Conservation (phyloP, 345 rosid genomes). For the Triadica sebifera region DNA sequence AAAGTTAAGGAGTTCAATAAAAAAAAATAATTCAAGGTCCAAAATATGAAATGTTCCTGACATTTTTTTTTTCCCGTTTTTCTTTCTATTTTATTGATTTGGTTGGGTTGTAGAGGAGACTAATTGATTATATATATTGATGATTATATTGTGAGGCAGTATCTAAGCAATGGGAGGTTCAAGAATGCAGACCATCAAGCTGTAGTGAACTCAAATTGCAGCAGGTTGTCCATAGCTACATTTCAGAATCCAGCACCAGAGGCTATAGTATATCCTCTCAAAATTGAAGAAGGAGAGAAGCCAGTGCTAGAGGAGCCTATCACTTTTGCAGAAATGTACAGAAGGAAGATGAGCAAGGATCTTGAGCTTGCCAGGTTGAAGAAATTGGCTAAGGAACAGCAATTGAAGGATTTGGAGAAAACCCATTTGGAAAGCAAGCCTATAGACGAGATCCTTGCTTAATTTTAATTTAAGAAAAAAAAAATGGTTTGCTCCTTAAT, state of each 20-base stretch:
- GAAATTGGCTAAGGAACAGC: conserved; percentile 27
- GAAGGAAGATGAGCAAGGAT: conserved; percentile 35
- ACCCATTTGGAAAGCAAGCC: conserved; percentile 19
- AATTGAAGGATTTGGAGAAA: conserved; percentile 11
- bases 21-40: no score
- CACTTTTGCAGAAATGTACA: conserved; percentile 36
- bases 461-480: not conserved
- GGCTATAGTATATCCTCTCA: conserved; percentile 31
- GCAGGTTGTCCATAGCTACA: conserved; percentile 35
- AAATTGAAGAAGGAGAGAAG: conserved; percentile 27
- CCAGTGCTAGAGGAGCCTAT: conserved; percentile 27
- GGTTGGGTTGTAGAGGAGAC: no score
- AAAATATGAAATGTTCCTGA: no score
- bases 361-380: conserved; percentile 27
- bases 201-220: conserved; percentile 31
- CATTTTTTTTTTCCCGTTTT: no score
- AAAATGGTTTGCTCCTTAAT: no score
- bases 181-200: conserved; percentile 38
- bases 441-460: conserved; percentile 25
- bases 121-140: not conserved
- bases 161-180: conserved; percentile 36
- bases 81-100: no score
- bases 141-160: conserved; percentile 13
- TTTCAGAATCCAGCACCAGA: conserved; percentile 37
- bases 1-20: no score